Evolutionary conservation across 2,329 filamentous ascomycete genomes (phyloP).

Genomic region (Thelonectria discophora): DNA sequence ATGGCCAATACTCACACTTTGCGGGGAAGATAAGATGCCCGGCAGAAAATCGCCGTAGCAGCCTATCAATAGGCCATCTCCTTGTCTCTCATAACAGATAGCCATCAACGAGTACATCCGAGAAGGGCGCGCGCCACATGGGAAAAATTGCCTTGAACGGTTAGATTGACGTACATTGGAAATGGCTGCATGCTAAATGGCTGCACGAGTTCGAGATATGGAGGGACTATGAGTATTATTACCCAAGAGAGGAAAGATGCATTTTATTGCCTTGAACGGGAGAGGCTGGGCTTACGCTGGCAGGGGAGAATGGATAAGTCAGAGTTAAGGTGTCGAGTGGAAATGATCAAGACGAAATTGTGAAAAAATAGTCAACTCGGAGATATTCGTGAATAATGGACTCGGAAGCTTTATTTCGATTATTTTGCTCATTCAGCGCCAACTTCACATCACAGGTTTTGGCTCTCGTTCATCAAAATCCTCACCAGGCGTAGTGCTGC

Average conservation of each 20-base stretch:
- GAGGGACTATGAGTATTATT: not conserved
- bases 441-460: too few relatives aligned
- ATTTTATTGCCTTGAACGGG: not conserved
- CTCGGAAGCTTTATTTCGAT: too few relatives aligned
- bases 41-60: not conserved
- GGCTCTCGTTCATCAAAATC: too few relatives aligned
- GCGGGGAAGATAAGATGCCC: not conserved
- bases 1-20: not conserved
- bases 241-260: not conserved
- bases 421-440: too few relatives aligned
- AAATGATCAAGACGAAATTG: too few relatives aligned
- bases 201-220: not conserved
- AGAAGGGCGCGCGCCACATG: conserved; percentile 8
- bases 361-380: too few relatives aligned
- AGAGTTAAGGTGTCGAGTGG: too few relatives aligned
- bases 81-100: conserved; percentile 12
- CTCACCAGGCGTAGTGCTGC: too few relatives aligned
- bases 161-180: not conserved
- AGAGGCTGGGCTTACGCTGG: too few relatives aligned
- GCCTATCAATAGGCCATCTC: not conserved
- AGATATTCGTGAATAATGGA: too few relatives aligned
- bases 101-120: not conserved
- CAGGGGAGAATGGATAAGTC: not conserved
- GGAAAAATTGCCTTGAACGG: conserved; percentile 11
- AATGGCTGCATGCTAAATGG: not conserved